phyloP scores from a whole-genome alignment of 208 protist species.

The Leptomonas seymouri region DNA sequence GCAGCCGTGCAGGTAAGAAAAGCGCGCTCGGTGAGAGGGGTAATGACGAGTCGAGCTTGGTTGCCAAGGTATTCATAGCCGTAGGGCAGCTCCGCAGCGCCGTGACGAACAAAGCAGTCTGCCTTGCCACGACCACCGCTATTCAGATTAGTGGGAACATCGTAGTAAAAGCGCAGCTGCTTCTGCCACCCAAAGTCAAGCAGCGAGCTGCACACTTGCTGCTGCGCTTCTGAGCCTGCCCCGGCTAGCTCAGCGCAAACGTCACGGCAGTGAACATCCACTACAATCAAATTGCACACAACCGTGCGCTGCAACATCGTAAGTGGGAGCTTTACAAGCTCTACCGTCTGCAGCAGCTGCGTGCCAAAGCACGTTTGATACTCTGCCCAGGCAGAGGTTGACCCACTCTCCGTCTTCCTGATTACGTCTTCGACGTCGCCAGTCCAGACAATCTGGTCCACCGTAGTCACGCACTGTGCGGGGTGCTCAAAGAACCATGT shows the following conservation, averaged over 20 bases:
- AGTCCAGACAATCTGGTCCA: conserved; percentile 94
- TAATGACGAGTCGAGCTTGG: conserved; percentile 95
- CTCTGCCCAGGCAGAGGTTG: conserved; percentile 36
- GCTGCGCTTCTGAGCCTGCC: not conserved
- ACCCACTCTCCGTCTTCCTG: conserved; percentile 15
- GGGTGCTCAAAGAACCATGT: conserved; percentile 93
- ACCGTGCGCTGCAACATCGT: conserved; percentile 84
- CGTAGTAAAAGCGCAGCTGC: conserved; percentile 94
- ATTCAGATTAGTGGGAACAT: conserved; percentile 27
- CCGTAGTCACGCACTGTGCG: conserved; percentile 90
- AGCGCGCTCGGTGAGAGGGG: conserved; percentile 95
- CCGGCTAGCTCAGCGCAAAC: conserved; percentile 78
- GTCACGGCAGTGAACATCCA: conserved; percentile 96
- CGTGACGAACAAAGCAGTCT: conserved; percentile 85
- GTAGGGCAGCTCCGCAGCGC: conserved; percentile 85
- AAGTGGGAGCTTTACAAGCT: conserved; percentile 86
- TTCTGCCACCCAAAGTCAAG: conserved; percentile 94
- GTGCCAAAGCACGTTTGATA: conserved; percentile 81
- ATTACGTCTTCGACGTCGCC: conserved; percentile 86
- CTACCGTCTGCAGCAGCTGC: conserved; percentile 86
- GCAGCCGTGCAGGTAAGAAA: conserved; percentile 94
- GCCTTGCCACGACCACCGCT: conserved; percentile 19
- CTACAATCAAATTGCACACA: conserved; percentile 94
- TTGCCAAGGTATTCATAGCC: conserved; percentile 97
- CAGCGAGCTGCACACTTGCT: conserved; percentile 38